These are phyloP conservation scores for Sclerotinia sclerotiorum DNA, from an alignment of 2,329 filamentous ascomycete genomes.

Conservation along the genomic window DNA sequence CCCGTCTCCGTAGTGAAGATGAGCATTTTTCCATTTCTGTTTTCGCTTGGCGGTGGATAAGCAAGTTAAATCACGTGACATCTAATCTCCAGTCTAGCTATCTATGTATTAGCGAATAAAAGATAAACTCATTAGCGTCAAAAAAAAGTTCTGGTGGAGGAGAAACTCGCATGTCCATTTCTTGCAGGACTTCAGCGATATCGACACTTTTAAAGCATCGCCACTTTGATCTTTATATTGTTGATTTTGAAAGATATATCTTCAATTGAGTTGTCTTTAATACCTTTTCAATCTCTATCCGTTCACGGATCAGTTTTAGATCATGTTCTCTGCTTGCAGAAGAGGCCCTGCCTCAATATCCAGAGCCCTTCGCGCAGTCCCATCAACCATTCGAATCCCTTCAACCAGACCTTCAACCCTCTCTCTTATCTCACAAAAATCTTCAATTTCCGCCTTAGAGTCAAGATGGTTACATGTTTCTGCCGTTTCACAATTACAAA, in stretches of 20 bases:
- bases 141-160: slow-evolving; percentile 8
- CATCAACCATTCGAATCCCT: slow-evolving; percentile 33
- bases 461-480: slow-evolving; percentile 38
- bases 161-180: slow-evolving; percentile 8
- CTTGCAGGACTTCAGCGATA: slow-evolving; percentile 10
- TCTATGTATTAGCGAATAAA: background rate
- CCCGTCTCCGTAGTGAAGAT: background rate
- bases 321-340: slow-evolving; percentile 40
- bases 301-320: slow-evolving; percentile 20
- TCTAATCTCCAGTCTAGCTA: background rate
- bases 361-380: slow-evolving; percentile 33
- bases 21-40: background rate
- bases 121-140: slow-evolving; percentile 15
- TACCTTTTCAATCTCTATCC: slow-evolving; percentile 23
- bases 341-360: slow-evolving; percentile 40
- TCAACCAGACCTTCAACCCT: slow-evolving; percentile 34
- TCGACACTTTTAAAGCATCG: slow-evolving; percentile 16
- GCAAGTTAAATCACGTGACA: background rate
- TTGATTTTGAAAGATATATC: background rate
- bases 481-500: slow-evolving; percentile 29
- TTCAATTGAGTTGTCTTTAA: slow-evolving; percentile 10
- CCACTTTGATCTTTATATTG: slow-evolving; percentile 27
- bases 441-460: slow-evolving; percentile 27
- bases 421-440: slow-evolving; percentile 28
- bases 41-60: background rate